Conservation (phyloP, 495 filamentous ascomycete species). For the Trichoderma asperelloides region DNA sequence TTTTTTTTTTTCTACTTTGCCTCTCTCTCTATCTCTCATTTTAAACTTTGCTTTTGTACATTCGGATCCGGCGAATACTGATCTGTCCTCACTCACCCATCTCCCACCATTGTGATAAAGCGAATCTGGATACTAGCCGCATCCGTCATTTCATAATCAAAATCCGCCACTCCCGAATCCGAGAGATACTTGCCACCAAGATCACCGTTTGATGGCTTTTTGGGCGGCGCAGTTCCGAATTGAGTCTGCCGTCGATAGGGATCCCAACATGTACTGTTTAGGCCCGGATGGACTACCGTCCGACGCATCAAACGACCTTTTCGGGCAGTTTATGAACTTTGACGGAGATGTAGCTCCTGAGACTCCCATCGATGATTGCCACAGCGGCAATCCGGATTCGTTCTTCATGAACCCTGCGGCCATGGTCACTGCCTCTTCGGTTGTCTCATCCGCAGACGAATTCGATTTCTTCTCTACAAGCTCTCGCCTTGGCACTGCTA, state of each 20-base stretch:
- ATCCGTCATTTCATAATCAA: neutral
- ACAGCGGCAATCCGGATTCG: neutral
- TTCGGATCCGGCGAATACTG: neutral
- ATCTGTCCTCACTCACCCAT: neutral
- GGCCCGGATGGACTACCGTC: constrained; percentile 23
- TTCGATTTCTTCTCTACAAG: constrained; percentile 8
- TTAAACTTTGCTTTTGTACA: neutral
- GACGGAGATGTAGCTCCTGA: constrained; percentile 18
- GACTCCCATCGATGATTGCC: constrained; percentile 17
- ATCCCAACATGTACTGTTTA: constrained; percentile 24
- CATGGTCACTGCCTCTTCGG: neutral
- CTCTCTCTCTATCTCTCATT: neutral
- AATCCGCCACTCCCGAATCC: neutral
- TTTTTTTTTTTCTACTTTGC: neutral
- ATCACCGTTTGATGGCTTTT: neutral
- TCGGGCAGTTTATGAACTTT: constrained; percentile 40
- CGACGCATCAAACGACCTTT: constrained; percentile 30
- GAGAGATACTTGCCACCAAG: neutral
- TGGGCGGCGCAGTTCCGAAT: neutral
- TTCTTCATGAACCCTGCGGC: constrained; percentile 2
- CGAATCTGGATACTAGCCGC: constrained; percentile 6
- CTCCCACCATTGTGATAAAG: neutral
- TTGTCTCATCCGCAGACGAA: constrained; percentile 4
- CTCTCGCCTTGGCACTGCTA: neutral
- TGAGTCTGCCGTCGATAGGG: constrained; percentile 16